Evolutionary conservation across 2,329 filamentous ascomycete species (phyloP), one percentile per base, ranked within the genome.

Genomic region (Dactylellina sp.): DNA sequence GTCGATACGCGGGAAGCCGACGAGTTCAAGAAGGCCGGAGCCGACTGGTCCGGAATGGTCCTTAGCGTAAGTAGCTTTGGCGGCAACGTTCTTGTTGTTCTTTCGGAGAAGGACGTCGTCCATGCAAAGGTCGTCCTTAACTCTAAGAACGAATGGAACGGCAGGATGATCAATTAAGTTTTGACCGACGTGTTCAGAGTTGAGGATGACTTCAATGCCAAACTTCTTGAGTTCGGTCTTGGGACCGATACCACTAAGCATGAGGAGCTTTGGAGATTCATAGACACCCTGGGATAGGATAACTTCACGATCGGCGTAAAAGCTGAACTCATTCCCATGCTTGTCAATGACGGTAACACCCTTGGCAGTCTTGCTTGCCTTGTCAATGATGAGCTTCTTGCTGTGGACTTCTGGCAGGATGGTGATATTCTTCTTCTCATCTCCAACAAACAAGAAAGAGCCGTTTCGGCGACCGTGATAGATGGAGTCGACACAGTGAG

Each of bases 1-100:
- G 76, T 89, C 87, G 57, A 88, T 86, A 16, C 84, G 84, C 14
- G 84, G 87, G 60, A 89, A 84, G 0, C 84, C 87, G 5, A 86
- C 83, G 25, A 89, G 60, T 60, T 85, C 83, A 6, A 85, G 81
- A 12, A 85, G 79, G 6, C 81, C 82, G n/a, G 80, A 82, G 22
- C 81, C 77, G 2, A 81, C 64, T 1, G 82, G 82, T 71, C 77
- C 85, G 79, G 50, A 81, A 80, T 76, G 81, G 79, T 81, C 76
- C 79, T 81, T 79, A 75, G 82, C 81, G 77, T 81, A 84, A 76
- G 77, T 68, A 12, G 79, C 56, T 2, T 83, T 76, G 1, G 80
- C 80, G 1, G 78, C 78, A 56, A 80, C 77, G 22, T 81, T 78
- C 60, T 78, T 77, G 24, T 79, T 63, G 42, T 81, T 81, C 5